phyloP scores from a whole-genome alignment of 306 rosid species.

The Lathyrus oleraceus region DNA sequence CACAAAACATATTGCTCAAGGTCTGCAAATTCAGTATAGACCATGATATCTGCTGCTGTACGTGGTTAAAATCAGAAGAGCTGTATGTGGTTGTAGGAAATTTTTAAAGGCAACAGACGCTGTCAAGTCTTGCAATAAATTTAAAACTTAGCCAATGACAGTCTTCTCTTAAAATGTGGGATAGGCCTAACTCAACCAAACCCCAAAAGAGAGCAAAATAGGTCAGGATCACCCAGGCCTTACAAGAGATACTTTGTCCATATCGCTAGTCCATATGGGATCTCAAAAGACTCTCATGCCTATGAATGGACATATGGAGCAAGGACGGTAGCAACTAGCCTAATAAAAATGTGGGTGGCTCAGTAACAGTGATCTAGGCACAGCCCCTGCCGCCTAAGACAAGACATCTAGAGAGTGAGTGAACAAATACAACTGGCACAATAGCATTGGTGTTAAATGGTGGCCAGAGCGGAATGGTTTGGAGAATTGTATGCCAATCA shows the following conservation, averaged over 20 bases:
- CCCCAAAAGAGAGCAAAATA: neutral
- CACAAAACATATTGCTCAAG: slow-evolving; percentile 17
- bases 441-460: neutral
- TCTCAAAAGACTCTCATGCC: neutral
- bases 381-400: neutral
- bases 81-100: neutral
- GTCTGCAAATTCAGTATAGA: slow-evolving; percentile 17
- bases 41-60: slow-evolving; percentile 15
- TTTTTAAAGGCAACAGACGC: neutral
- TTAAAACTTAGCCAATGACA: neutral
- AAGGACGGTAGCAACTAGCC: neutral
- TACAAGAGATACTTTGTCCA: neutral
- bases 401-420: neutral
- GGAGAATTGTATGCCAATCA: neutral
- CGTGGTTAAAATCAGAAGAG: slow-evolving; percentile 7
- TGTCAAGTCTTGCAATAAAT: neutral
- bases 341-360: neutral
- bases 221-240: neutral
- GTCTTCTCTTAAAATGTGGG: neutral
- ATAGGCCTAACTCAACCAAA: neutral
- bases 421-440: neutral
- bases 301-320: neutral
- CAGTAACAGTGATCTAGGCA: neutral
- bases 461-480: neutral
- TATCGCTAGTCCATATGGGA: neutral